Base-by-base conservation (phyloP, 1,284 basidiomycete genomes). In the Hymenochaete sp. region DNA sequence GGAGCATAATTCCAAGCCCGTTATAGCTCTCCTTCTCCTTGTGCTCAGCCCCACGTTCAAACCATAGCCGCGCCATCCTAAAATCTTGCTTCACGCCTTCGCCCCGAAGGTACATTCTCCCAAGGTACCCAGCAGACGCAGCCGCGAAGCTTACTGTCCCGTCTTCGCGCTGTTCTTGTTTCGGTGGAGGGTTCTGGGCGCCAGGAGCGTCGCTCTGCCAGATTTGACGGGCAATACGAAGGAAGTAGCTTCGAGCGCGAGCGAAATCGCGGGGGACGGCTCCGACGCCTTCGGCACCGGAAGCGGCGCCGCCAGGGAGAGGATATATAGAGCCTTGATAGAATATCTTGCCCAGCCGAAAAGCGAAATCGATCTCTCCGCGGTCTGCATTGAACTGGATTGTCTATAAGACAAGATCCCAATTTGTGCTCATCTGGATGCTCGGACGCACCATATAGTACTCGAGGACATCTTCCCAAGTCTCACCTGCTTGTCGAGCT, bases 101-200 rank as follows among this genome's bases (percentile, higher is more conserved):
- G 0, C 95, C 95, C 29, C 96, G 72, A 31, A 99, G 65, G 55
- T 87, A 89, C 92, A 98, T 97, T 47, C 88, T 74, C 0, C 95
- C 96, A 1, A 98, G 62, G 59, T 86, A 93, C 2, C 76, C 85
- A 3, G 91, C 90, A 39, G 87, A 82, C 1, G 80, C 75, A 0
- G 88, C 79, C 0, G 85, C 84, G 51, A 82, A 80, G 16, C 75
- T 75, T 1, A 79, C 64, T 2, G 73, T 70, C 4, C 73, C 69
- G 22, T 78, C 70, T 14, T 74, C 74, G 52, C 79, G 73, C 50
- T 79, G 75, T 51, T 67, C 64, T 18, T 62, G 50, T 2, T 64
- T 57, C 11, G 53, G 38, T 35, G 60, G 62, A 41, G 68, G 61
- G 38, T 72, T 68, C 11, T 72, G 64, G 0, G 74, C 68, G 52